Evolutionary conservation across 176 grass and related monocot genomes (phyloP).

Genomic region (Paspalum notatum): DNA sequence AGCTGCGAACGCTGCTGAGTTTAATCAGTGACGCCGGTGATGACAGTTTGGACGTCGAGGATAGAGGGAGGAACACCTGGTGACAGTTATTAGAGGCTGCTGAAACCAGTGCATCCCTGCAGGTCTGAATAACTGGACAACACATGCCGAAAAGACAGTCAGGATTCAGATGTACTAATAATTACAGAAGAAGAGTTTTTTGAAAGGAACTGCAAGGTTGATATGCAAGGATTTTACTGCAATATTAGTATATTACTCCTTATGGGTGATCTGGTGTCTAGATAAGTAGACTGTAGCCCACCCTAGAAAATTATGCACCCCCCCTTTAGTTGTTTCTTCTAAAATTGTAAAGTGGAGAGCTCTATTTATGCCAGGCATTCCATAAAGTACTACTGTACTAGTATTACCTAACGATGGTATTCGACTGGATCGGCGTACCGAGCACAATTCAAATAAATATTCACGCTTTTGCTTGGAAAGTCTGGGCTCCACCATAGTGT

Average conservation of each 20-base stretch:
- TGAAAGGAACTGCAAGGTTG: background rate
- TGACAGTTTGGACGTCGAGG: conserved; percentile 2
- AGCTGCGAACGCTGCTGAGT: conserved; percentile 39
- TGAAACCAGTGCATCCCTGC: background rate
- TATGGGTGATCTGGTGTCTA: conserved; percentile 9
- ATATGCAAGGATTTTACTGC: background rate
- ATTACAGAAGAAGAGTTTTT: background rate
- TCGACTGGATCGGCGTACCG: no score
- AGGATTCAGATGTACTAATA: no score
- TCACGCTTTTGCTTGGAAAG: no score
- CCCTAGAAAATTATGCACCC: background rate
- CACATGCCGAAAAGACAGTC: no score
- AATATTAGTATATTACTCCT: background rate
- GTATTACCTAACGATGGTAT: no score
- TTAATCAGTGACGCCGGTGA: conserved; percentile 41
- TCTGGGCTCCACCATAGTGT: no score
- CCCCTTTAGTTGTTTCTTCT: background rate
- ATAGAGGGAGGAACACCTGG: background rate
- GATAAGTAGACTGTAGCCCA: background rate
- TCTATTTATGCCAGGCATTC: no score
- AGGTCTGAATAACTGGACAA: background rate
- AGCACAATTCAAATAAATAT: no score
- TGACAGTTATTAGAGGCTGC: background rate
- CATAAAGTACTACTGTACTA: no score
- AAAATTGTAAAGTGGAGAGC: background rate